Conservation (phyloP, 306 rosid species). For the Quercus agrifolia region DNA sequence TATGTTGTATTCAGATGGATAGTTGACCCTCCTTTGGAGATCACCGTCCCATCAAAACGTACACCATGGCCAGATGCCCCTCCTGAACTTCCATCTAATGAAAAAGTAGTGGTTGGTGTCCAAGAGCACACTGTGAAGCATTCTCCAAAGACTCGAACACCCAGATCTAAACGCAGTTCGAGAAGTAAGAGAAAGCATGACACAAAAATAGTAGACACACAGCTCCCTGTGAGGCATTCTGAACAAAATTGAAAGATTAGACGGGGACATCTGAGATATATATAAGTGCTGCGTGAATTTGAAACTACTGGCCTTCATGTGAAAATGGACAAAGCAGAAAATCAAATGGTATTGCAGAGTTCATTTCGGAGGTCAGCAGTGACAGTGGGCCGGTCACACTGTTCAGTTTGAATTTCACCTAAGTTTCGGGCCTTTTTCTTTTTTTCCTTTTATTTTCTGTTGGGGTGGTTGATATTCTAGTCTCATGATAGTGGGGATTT, state of each 20-base stretch:
- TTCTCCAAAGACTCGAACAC: conserved; percentile 55
- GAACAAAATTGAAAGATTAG: conserved; percentile 48
- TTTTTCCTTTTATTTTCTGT: conserved; percentile 10
- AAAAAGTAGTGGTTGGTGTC: conserved; percentile 29
- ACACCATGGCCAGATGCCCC: conserved; percentile 98
- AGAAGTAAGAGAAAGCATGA: conserved; percentile 88
- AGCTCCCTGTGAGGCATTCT: conserved; percentile 47
- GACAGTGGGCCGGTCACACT: conserved; percentile 33
- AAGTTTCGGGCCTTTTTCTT: background rate
- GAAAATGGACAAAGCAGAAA: conserved; percentile 33
- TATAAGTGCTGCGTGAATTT: conserved; percentile 35
- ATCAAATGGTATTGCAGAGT: conserved; percentile 22
- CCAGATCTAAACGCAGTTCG: conserved; percentile 58
- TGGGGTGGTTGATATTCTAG: conserved; percentile 36
- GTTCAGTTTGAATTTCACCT: conserved; percentile 36
- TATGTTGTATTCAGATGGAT: conserved; percentile 62
- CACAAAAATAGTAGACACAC: conserved; percentile 52
- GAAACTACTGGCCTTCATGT: conserved; percentile 31
- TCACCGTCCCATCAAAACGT: conserved; percentile 80
- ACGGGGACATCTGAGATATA: conserved; percentile 20
- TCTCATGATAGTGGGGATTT: conserved; percentile 31
- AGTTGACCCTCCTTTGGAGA: conserved; percentile 88
- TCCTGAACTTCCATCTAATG: conserved; percentile 80
- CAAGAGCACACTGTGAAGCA: conserved; percentile 52
- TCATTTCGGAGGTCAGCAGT: conserved; percentile 18